Base-by-base conservation (phyloP, 1,284 basidiomycete genomes). In the Phellinidium pouzarii region DNA sequence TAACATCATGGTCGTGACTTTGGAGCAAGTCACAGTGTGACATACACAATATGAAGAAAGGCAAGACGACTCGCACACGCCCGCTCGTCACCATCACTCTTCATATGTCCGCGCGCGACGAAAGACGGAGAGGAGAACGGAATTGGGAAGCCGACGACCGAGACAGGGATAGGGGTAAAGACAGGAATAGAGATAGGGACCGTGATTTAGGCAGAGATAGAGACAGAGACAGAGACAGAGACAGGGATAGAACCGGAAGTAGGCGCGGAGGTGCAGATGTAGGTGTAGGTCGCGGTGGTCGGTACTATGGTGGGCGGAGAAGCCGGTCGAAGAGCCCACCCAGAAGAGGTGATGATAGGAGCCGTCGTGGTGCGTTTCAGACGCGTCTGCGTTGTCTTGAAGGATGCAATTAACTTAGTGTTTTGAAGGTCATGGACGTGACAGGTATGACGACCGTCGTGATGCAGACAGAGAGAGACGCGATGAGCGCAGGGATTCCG, bases 281-380 rank as follows among this genome's bases (percentile, higher is more conserved):
- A 46, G 38, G 31, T 8, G 31, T 14, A 34, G 3, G 11, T 34
- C 31, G 31, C 31, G 31, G 31, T 8, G 31, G 31, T 2, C 11
- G 31, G 31, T 8, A 48, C 36, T 22, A 45, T 31, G 43, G 55
- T 14, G 48, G 53, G 22, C 52, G 56, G 22, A 48, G 53, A n/a
- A 85, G 82, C 64, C 76, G 84, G 56, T 87, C 84, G 34, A 77
- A 82, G 50, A 89, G 87, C 66, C 86, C 85, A 43, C 70, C 73
- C 20, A 71, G 77, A 40, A 69, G 77, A 64, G 71, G 66, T 59
- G 62, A 34, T 41, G 71, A 74, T 14, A 65, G 73, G 53, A 74
- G 76, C 52, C 67, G 75, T 55, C 70, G 73, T 53, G 63, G 63
- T 52, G 57, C 29, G 17, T 31, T 12, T 29, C 31, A 25, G 6